phyloP scores from a whole-genome alignment of 2,329 filamentous ascomycete species.

The Verticillium albo-atrum region DNA sequence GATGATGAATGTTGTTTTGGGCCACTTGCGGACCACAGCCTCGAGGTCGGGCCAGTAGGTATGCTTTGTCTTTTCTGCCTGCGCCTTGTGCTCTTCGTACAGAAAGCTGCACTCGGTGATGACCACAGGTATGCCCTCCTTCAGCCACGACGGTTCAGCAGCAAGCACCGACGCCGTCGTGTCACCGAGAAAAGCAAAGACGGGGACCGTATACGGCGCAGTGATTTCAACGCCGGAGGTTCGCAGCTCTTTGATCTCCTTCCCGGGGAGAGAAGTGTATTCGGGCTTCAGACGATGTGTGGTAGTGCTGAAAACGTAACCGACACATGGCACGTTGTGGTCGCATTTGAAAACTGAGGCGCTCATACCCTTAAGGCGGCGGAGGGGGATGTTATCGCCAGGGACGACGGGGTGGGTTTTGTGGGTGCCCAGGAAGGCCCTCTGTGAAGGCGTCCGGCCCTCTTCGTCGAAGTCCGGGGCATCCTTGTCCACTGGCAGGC shows the following conservation, averaged over 20 bases:
- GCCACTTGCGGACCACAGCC: slow-evolving; percentile 35
- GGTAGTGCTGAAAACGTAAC: slow-evolving; percentile 38
- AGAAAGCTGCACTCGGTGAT: slow-evolving; percentile 47
- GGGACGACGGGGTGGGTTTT: slow-evolving; percentile 28
- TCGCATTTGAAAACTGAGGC: slow-evolving; percentile 40
- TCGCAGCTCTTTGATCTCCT: slow-evolving; percentile 32
- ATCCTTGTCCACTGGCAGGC: slow-evolving; percentile 2
- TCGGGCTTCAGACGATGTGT: slow-evolving; percentile 33
- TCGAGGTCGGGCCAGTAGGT: slow-evolving; percentile 43
- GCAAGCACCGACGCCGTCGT: slow-evolving; percentile 36
- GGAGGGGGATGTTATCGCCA: slow-evolving; percentile 30
- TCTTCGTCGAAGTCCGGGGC: slow-evolving; percentile 4
- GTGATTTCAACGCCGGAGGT: slow-evolving; percentile 33
- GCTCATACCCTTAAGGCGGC: slow-evolving; percentile 28
- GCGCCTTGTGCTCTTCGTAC: slow-evolving; percentile 33
- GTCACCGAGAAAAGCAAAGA: slow-evolving; percentile 45
- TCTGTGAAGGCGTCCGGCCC: slow-evolving; percentile 10
- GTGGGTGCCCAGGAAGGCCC: slow-evolving; percentile 31
- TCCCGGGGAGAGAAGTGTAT: slow-evolving; percentile 27
- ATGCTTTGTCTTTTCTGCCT: slow-evolving; percentile 42
- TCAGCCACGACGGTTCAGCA: slow-evolving; percentile 33
- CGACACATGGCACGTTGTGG: slow-evolving; percentile 42
- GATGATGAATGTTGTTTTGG: slow-evolving; percentile 38
- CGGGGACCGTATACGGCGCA: slow-evolving; percentile 27
- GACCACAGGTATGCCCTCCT: slow-evolving; percentile 34